phyloP scores from a whole-genome alignment of 2,329 filamentous ascomycete species.

The Chaetomiaceae sp. region DNA sequence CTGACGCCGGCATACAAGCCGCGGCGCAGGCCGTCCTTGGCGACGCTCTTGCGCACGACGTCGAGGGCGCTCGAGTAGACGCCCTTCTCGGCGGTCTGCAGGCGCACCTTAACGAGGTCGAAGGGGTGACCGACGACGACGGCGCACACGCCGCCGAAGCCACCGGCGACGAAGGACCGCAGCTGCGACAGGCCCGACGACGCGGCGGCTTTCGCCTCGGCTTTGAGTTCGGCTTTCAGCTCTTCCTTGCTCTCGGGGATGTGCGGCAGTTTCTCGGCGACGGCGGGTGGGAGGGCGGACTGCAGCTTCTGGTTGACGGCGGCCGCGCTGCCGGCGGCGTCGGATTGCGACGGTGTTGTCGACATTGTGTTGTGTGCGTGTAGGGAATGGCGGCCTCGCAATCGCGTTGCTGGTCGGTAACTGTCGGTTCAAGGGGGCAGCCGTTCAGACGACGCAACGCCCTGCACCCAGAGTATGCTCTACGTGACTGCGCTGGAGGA shows the following conservation, averaged over 20 bases:
- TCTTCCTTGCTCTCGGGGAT: conserved; percentile 40
- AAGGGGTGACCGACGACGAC: conserved; percentile 95
- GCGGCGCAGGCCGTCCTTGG: conserved; percentile 70
- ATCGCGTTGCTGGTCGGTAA: too few species aligned
- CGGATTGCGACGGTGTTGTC: conserved; percentile 25
- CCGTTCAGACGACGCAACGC: too few species aligned
- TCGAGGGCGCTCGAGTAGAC: conserved; percentile 88
- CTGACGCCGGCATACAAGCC: conserved; percentile 96
- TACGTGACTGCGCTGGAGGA: too few species aligned
- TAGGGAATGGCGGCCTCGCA: background rate
- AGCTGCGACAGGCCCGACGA: conserved; percentile 46
- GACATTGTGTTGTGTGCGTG: conserved; percentile 17
- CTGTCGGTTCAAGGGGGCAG: background rate
- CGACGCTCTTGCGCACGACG: conserved; percentile 82
- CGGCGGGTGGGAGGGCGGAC: conserved; percentile 20
- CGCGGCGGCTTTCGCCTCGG: conserved; percentile 35
- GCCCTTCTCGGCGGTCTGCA: conserved; percentile 92
- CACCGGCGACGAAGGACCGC: conserved; percentile 80
- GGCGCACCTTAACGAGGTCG: conserved; percentile 92
- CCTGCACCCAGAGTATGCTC: too few species aligned
- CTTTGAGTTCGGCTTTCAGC: conserved; percentile 39
- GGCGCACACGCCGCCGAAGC: conserved; percentile 88
- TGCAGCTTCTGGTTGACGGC: conserved; percentile 31
- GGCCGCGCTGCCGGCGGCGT: conserved; percentile 30
- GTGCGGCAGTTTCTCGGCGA: conserved; percentile 37